A percentile compares a stretch with the other conserved stretches of the same genome.
Evolutionary conservation across 2,329 filamentous ascomycete genomes (phyloP).

Genomic region (Alternaria sp.): DNA sequence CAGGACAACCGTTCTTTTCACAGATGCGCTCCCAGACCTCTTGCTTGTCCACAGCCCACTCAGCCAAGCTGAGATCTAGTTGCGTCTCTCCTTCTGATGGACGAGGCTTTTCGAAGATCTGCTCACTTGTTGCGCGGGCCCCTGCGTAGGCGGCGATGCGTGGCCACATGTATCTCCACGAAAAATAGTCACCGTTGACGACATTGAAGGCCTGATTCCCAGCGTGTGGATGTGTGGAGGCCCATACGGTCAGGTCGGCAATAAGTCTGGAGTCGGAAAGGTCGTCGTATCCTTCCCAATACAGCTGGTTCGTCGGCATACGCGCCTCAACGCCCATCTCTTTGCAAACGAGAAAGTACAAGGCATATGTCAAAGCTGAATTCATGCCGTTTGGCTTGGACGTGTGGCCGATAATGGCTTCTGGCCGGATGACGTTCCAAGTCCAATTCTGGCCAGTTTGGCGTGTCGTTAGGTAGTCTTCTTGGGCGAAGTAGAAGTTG

Average conservation of each 20-base stretch:
- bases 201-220: constrained; percentile 12
- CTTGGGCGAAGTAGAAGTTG: constrained; percentile 15
- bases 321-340: background rate
- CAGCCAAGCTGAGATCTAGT: background rate
- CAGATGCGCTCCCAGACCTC: background rate
- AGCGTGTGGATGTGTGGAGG: background rate
- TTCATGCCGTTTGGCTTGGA: constrained; percentile 10
- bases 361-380: constrained; percentile 3
- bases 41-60: constrained; percentile 4
- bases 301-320: constrained; percentile 7
- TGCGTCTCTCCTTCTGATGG: constrained; percentile 1
- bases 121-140: background rate
- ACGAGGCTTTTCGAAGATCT: background rate
- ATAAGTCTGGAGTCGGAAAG: background rate
- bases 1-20: background rate
- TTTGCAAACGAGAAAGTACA: constrained; percentile 14
- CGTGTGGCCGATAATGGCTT: constrained; percentile 11
- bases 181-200: constrained; percentile 8
- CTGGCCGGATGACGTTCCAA: constrained; percentile 9
- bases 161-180: constrained; percentile 12
- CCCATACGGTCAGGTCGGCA: background rate
- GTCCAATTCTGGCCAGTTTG: constrained; percentile 1
- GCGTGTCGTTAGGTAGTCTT: constrained; percentile 6
- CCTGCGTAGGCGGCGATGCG: constrained; percentile 1
- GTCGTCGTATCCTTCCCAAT: constrained; percentile 6